Evolutionary conservation across 495 filamentous ascomycete genomes (phyloP).

Genomic region (Neurospora sublineolata): DNA sequence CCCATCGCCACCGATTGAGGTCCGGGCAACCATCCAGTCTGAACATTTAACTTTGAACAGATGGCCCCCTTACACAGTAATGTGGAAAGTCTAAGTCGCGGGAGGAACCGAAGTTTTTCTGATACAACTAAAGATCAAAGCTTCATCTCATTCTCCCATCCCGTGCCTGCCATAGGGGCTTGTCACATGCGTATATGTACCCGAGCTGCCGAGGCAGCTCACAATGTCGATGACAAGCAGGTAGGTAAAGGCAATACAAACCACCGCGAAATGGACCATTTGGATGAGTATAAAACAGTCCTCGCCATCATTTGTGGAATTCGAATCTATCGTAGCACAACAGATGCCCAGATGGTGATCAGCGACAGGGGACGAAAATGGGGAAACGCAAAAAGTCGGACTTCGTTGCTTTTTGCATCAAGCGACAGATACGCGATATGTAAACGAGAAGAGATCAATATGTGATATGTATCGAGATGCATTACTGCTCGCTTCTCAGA

Average conservation of each 20-base stretch:
- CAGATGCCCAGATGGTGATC: background rate
- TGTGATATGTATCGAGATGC: background rate
- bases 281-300: background rate
- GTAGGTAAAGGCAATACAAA: background rate
- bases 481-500: background rate
- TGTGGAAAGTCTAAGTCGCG: background rate
- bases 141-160: background rate
- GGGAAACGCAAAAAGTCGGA: background rate
- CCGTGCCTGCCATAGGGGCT: background rate
- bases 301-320: background rate
- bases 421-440: background rate
- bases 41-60: background rate
- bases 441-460: background rate
- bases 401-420: background rate
- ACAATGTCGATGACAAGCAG: background rate
- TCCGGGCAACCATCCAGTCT: background rate
- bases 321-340: background rate
- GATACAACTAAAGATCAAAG: background rate
- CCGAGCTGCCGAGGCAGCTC: background rate
- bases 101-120: background rate
- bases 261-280: too few species aligned
- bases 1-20: background rate
- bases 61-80: too few species aligned
- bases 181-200: background rate
- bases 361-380: background rate